Evolutionary conservation across 2,329 filamentous ascomycete genomes (phyloP).

Genomic region (Colletotrichum nymphaeae): DNA sequence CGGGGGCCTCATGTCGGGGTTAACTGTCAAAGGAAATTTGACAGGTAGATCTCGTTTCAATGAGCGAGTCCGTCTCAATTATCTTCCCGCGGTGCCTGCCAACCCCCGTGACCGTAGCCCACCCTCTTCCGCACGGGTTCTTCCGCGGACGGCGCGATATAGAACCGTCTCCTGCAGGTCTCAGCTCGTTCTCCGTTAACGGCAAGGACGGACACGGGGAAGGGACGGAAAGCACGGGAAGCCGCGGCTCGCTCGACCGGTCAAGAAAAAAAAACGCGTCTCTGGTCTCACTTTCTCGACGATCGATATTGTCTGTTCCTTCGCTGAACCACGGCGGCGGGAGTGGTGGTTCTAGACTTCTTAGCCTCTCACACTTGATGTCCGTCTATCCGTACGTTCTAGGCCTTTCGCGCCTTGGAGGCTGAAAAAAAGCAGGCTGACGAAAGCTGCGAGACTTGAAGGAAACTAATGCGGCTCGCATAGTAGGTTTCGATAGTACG

Average conservation of each 20-base stretch:
- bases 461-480: neutral
- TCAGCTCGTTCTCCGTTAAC: neutral
- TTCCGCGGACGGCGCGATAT: neutral
- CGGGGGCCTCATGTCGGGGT: neutral
- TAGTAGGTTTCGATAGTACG: neutral
- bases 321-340: neutral
- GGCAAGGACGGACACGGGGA: neutral
- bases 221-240: neutral
- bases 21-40: slow-evolving; percentile 16
- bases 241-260: neutral
- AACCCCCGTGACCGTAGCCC: too few relatives aligned
- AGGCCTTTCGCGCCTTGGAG: neutral
- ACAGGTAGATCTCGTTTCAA: slow-evolving; percentile 20
- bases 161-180: neutral
- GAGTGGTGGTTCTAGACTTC: neutral
- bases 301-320: neutral
- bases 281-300: neutral
- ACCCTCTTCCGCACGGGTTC: neutral
- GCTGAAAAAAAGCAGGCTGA: neutral
- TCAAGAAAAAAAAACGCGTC: neutral
- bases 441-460: neutral
- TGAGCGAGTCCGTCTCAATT: neutral
- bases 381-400: neutral
- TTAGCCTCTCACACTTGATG: neutral
- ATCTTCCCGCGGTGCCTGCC: neutral